Evolutionary conservation across 225 moss, liverwort and hornwort genomes (phyloP).

Genomic region (Pleurozium schreberi): DNA sequence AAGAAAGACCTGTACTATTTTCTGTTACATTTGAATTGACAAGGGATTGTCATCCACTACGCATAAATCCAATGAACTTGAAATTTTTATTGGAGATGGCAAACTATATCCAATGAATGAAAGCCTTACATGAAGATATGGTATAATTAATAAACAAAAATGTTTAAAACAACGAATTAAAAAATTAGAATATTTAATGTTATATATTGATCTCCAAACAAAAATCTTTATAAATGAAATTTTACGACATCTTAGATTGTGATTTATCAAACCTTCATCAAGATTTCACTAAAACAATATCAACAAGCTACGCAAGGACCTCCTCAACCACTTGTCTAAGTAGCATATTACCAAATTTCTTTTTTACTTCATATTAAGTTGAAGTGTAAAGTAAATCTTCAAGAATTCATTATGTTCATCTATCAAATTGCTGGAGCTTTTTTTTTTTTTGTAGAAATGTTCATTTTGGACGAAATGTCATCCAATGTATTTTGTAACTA

Average conservation of each 20-base stretch:
- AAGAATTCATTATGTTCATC: neutral
- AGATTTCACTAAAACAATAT: neutral
- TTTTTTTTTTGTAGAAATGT: neutral
- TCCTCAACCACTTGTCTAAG: neutral
- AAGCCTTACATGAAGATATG: neutral
- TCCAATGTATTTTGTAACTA: neutral
- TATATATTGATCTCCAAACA: neutral
- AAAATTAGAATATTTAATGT: neutral
- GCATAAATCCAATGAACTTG: too few relatives aligned
- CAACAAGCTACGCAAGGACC: neutral
- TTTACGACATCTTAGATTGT: too few relatives aligned
- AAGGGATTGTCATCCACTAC: too few relatives aligned
- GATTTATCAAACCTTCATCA: neutral
- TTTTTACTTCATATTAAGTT: neutral
- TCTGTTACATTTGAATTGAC: too few relatives aligned
- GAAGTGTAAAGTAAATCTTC: neutral
- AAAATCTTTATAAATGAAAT: neutral
- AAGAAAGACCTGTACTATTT: too few relatives aligned
- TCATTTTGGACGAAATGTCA: neutral
- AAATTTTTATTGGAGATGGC: too few relatives aligned
- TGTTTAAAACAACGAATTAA: too few relatives aligned
- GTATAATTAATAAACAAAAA: neutral
- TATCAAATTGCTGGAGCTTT: neutral
- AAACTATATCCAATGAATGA: too few relatives aligned
- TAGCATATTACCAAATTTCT: neutral